These are phyloP conservation scores for Vitis rupestris DNA, from an alignment of 164 flowering plant genomes.

Conservation along the genomic window DNA sequence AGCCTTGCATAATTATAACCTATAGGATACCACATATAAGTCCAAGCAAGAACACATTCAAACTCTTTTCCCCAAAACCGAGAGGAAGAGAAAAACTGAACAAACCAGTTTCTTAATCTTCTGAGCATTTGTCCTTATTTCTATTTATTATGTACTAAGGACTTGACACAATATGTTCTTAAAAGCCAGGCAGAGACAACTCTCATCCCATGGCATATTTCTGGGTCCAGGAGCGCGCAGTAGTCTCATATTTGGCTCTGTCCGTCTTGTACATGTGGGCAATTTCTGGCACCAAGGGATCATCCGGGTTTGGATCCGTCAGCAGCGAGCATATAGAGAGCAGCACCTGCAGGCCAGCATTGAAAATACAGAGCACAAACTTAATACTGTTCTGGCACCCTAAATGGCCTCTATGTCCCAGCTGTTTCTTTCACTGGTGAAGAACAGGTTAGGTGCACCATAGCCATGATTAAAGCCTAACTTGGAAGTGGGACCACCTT, in stretches of 20 bases:
- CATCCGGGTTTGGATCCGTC: slow-evolving; percentile 68
- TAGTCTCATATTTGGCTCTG: slow-evolving; percentile 53
- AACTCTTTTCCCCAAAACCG: not conserved
- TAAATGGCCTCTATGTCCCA: no score
- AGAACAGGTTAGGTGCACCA: no score
- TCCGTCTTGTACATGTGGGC: slow-evolving; percentile 69
- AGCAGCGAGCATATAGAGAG: slow-evolving; percentile 61
- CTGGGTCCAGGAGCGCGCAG: slow-evolving; percentile 68
- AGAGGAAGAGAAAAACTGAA: not conserved
- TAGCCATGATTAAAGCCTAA: no score
- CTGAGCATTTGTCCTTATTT: not conserved
- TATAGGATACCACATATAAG: not conserved
- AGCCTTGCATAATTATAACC: not conserved
- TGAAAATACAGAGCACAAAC: no score
- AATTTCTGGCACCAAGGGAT: slow-evolving; percentile 71
- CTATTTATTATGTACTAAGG: not conserved
- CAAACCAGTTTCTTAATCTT: slow-evolving; percentile 2
- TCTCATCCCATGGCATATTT: slow-evolving; percentile 61
- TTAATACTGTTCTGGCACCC: no score
- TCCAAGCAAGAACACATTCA: not conserved
- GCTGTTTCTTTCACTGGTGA: no score
- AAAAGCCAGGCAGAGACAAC: not conserved
- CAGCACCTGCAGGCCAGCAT: slow-evolving; percentile 39
- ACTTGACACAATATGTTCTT: no score
- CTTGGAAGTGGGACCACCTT: no score